Evolutionary conservation across 352 stramenopile species (phyloP).

Genomic region (Blastocystis hominis): DNA sequence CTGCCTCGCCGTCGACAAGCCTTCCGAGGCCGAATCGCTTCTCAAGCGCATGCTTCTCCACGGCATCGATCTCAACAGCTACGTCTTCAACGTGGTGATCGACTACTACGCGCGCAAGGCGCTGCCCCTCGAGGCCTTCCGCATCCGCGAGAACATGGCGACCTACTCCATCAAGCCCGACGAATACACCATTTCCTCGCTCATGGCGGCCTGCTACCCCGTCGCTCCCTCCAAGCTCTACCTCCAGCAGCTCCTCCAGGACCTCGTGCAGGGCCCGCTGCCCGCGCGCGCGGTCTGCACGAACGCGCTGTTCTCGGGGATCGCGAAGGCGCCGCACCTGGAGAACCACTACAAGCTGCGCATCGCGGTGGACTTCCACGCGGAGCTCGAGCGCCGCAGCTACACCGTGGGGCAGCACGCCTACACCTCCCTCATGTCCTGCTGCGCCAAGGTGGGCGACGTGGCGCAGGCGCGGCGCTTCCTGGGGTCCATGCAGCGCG

Average conservation of each 20-base stretch:
- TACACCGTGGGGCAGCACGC: conserved; percentile 54
- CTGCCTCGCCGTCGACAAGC: conserved; percentile 27
- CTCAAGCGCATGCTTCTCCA: conserved; percentile 43
- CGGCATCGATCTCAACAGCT: conserved; percentile 55
- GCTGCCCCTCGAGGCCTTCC: conserved; percentile 47
- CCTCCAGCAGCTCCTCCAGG: conserved; percentile 14
- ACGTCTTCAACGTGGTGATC: conserved; percentile 58
- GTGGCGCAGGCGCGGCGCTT: conserved; percentile 46
- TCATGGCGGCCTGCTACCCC: conserved; percentile 53
- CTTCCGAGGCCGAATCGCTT: conserved; percentile 31
- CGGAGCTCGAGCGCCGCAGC: not conserved
- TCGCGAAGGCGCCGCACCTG: conserved; percentile 50
- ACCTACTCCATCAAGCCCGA: conserved; percentile 34
- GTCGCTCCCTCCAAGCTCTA: conserved; percentile 43
- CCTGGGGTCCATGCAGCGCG: conserved; percentile 2
- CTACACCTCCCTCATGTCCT: conserved; percentile 55
- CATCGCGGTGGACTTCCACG: conserved; percentile 49
- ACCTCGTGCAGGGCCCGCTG: conserved; percentile 36
- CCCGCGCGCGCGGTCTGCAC: conserved; percentile 46
- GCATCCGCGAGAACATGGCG: conserved; percentile 56
- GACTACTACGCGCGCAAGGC: conserved; percentile 57
- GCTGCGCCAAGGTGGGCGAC: conserved; percentile 54
- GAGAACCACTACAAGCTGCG: conserved; percentile 54
- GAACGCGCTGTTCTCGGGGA: conserved; percentile 48
- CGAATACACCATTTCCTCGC: conserved; percentile 55